Evolutionary conservation across 2,329 filamentous ascomycete species (phyloP).

Genomic region (Talaromyces pinophilus): DNA sequence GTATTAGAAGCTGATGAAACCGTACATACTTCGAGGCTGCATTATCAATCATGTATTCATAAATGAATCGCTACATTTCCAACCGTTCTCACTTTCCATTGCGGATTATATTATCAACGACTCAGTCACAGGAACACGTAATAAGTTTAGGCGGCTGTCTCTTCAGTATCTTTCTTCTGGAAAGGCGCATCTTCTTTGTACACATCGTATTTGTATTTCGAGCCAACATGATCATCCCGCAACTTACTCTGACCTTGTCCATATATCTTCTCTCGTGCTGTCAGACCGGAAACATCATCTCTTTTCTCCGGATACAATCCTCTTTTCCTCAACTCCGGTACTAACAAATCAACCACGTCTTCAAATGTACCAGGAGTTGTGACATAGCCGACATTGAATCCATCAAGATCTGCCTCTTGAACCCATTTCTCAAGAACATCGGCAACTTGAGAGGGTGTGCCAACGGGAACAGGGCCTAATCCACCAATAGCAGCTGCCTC

Average conservation of each 20-base stretch:
- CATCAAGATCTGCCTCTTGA: constrained; percentile 45
- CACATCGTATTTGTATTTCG: constrained; percentile 62
- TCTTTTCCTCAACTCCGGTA: constrained; percentile 46
- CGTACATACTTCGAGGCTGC: not conserved
- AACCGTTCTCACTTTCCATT: too few relatives aligned
- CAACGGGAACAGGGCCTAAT: constrained; percentile 52
- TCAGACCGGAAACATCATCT: constrained; percentile 33
- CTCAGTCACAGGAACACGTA: too few relatives aligned
- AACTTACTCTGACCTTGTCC: constrained; percentile 60
- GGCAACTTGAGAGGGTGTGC: constrained; percentile 49
- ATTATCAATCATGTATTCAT: too few relatives aligned
- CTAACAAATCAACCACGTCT: constrained; percentile 53
- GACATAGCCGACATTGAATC: constrained; percentile 50
- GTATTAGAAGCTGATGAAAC: not conserved
- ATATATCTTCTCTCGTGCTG: constrained; percentile 63
- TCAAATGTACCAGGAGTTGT: constrained; percentile 56
- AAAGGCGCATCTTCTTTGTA: constrained; percentile 57
- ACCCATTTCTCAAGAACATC: constrained; percentile 53
- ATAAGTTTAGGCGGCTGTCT: too few relatives aligned
- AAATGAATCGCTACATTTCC: too few relatives aligned
- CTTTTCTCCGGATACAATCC: constrained; percentile 26
- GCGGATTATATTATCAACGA: too few relatives aligned
- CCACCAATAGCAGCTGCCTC: constrained; percentile 53
- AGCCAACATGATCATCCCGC: constrained; percentile 61
- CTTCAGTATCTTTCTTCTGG: not conserved